Evolutionary conservation across 345 rosid species (phyloP).

Genomic region (Eucalyptus grandis): DNA sequence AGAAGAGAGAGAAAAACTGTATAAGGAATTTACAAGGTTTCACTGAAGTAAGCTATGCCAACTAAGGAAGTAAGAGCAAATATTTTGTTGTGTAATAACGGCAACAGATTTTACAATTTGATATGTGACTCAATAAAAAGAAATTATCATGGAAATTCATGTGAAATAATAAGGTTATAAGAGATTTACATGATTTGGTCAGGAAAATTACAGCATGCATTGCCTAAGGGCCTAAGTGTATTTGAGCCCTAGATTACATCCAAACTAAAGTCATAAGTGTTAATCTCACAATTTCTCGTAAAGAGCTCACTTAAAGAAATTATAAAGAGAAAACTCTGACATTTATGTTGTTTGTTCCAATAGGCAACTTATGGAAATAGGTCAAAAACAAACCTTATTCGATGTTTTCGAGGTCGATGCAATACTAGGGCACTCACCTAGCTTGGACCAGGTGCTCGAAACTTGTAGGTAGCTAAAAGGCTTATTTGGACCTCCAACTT

Average conservation of each 20-base stretch:
- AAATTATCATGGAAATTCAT: neutral
- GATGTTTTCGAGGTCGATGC: neutral
- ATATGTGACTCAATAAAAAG: neutral
- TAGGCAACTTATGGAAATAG: neutral
- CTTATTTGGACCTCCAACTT: neutral
- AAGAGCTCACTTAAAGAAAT: neutral
- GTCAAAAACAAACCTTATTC: neutral
- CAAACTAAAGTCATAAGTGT: neutral
- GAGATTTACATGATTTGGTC: neutral
- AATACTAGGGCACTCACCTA: neutral
- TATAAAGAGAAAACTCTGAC: neutral
- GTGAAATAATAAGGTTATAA: neutral
- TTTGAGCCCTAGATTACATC: neutral
- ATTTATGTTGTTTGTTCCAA: neutral
- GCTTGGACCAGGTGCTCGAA: neutral
- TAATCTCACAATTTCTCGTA: neutral
- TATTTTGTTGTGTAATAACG: neutral
- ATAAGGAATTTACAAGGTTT: neutral
- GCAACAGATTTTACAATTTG: neutral
- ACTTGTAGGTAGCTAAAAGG: neutral
- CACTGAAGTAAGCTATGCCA: neutral
- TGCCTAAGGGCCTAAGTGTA: neutral
- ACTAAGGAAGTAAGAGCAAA: neutral
- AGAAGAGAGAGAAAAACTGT: neutral
- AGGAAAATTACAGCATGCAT: neutral